phyloP scores from a whole-genome alignment of 495 filamentous ascomycete species.

The Bryoglossum gracile region DNA sequence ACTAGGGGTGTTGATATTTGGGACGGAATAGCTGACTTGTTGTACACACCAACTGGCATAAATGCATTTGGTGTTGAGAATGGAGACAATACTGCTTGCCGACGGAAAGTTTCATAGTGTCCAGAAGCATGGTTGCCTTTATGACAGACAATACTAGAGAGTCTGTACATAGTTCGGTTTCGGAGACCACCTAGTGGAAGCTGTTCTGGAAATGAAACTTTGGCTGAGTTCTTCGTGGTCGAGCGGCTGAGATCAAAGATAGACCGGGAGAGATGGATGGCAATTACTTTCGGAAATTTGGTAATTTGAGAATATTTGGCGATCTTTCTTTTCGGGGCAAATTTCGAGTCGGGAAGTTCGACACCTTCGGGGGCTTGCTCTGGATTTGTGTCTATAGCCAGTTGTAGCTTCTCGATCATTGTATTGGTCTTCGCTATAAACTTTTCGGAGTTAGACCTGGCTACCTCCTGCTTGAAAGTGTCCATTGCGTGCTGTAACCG shows the following conservation, averaged over 20 bases:
- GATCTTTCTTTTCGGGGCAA: conserved; percentile 75
- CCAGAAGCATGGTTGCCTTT: conserved; percentile 94
- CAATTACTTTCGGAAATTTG: conserved; percentile 77
- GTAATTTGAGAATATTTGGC: conserved; percentile 80
- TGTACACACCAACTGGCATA: conserved; percentile 61
- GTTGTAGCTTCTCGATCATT: conserved; percentile 46
- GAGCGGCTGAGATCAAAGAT: conserved; percentile 69
- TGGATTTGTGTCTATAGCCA: conserved; percentile 66
- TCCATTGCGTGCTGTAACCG: conserved; percentile 72
- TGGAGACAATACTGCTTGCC: conserved; percentile 70
- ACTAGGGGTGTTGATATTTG: conserved; percentile 37
- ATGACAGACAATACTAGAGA: conserved; percentile 85
- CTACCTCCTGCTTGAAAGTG: conserved; percentile 30
- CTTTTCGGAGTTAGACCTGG: conserved; percentile 38
- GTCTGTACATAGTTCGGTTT: conserved; percentile 69
- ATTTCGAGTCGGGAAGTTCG: conserved; percentile 61
- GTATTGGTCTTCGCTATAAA: conserved; percentile 43
- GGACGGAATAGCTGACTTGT: conserved; percentile 34
- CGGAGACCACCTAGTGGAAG: conserved; percentile 75
- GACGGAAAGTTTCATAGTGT: conserved; percentile 93
- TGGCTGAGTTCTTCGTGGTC: conserved; percentile 89
- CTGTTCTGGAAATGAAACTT: conserved; percentile 82
- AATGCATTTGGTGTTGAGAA: conserved; percentile 78
- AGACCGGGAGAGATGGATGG: conserved; percentile 86
- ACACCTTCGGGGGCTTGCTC: conserved; percentile 61